Percentiles rank a stretch among this genome's conserved stretches.
Conservation (phyloP, 257 asterid genomes). For the Fraxinus americana region DNA sequence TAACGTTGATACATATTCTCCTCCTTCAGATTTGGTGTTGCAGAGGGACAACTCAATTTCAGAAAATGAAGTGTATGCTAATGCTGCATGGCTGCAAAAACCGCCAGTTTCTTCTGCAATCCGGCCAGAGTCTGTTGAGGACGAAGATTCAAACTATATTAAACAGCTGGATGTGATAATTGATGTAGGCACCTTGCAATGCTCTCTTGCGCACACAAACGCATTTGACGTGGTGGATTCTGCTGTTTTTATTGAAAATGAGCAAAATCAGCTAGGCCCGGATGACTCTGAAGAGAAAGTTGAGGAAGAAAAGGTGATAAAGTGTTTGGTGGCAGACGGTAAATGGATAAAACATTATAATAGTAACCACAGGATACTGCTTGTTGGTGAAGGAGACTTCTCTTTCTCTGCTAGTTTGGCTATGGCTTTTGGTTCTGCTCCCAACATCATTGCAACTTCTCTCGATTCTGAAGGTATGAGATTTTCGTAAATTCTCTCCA, state of each 20-base stretch:
- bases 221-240: neutral
- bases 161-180: neutral
- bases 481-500: neutral
- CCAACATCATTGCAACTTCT: conserved; percentile 44
- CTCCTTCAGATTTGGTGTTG: neutral
- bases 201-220: neutral
- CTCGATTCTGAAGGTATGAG: conserved; percentile 35
- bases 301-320: neutral
- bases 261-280: neutral
- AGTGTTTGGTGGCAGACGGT: conserved; percentile 3
- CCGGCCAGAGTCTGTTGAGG: neutral
- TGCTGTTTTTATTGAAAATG: neutral
- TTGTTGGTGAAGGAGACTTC: conserved; percentile 50
- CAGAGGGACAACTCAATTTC: neutral
- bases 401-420: conserved; percentile 43
- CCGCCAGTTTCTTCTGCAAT: neutral
- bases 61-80: neutral
- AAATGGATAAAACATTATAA: conserved; percentile 39
- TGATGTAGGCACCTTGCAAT: neutral
- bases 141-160: neutral
- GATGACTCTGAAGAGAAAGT: neutral
- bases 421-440: conserved; percentile 25
- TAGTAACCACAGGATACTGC: conserved; percentile 28
- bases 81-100: neutral
- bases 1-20: neutral